Conservation (phyloP, 2,329 filamentous ascomycete species). For the Simplicillium sp. region DNA sequence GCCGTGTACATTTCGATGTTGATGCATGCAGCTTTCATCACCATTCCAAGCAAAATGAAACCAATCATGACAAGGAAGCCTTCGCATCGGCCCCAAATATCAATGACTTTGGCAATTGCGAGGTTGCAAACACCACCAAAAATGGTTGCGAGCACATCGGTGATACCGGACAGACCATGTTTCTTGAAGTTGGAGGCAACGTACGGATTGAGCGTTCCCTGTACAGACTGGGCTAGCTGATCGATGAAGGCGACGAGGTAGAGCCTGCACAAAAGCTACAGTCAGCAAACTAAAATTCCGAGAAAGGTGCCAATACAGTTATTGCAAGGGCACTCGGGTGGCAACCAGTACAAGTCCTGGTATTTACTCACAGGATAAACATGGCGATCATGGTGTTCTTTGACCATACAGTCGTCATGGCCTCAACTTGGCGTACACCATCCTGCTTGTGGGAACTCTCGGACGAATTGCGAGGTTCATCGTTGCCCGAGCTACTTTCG, state of each 20-base stretch:
- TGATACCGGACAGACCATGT: slow-evolving; percentile 58
- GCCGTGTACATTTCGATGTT: slow-evolving; percentile 50
- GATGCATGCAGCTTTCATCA: slow-evolving; percentile 53
- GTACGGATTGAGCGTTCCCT: slow-evolving; percentile 48
- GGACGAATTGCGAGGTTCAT: slow-evolving; percentile 2
- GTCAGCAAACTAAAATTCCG: neutral
- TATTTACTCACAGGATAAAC: slow-evolving; percentile 23
- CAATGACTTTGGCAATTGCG: slow-evolving; percentile 36
- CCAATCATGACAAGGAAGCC: slow-evolving; percentile 32
- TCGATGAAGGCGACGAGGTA: slow-evolving; percentile 29
- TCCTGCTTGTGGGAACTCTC: slow-evolving; percentile 18
- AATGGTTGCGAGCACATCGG: slow-evolving; percentile 48
- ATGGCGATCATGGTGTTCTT: slow-evolving; percentile 22
- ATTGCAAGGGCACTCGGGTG: neutral
- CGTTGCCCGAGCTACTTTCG: slow-evolving; percentile 4
- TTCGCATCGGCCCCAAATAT: slow-evolving; percentile 38
- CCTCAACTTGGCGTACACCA: slow-evolving; percentile 27
- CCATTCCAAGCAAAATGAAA: slow-evolving; percentile 41
- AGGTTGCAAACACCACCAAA: slow-evolving; percentile 27
- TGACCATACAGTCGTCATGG: slow-evolving; percentile 27
- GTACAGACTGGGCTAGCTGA: slow-evolving; percentile 22
- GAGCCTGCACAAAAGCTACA: slow-evolving; percentile 16
- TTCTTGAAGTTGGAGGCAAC: slow-evolving; percentile 55
- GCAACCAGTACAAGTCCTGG: neutral
- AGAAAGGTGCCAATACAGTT: too few relatives aligned